These are phyloP conservation scores for Pseudopyrenochaeta lycopersici DNA, from an alignment of 2,329 filamentous ascomycete genomes.

Conservation along the genomic window DNA sequence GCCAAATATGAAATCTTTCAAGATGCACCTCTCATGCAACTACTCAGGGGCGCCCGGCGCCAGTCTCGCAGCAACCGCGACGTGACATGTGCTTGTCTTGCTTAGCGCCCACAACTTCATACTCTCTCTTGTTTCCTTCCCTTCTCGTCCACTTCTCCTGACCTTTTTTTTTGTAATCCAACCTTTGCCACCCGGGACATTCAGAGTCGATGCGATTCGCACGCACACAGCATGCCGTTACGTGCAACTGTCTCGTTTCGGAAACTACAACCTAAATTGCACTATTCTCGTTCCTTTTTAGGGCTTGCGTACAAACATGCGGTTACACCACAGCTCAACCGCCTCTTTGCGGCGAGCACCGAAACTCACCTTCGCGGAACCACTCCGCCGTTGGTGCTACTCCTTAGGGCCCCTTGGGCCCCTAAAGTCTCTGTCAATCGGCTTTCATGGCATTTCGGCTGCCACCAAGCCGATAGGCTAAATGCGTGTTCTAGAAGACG, in stretches of 20 bases:
- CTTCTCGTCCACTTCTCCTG: neutral
- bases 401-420: neutral
- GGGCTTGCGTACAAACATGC: conserved; percentile 1
- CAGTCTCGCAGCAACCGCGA: neutral
- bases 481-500: conserved; percentile 21
- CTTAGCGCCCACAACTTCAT: neutral
- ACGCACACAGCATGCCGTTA: conserved; percentile 1
- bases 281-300: conserved; percentile 4
- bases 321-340: conserved; percentile 13
- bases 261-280: conserved; percentile 4
- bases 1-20: neutral
- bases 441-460: conserved; percentile 10
- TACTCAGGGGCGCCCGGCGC: conserved; percentile 1
- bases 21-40: conserved; percentile 1
- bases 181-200: conserved; percentile 1
- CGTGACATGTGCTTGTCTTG: conserved; percentile 1
- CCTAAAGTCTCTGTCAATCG: neutral
- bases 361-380: conserved; percentile 3
- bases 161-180: too few species aligned
- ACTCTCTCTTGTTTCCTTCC: neutral
- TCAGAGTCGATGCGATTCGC: neutral
- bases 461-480: conserved; percentile 2
- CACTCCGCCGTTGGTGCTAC: neutral
- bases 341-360: conserved; percentile 2
- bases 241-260: conserved; percentile 2